Base-by-base conservation (phyloP, 768 basidiomycete genomes). In the Gloeopeniophorella convolvens region DNA sequence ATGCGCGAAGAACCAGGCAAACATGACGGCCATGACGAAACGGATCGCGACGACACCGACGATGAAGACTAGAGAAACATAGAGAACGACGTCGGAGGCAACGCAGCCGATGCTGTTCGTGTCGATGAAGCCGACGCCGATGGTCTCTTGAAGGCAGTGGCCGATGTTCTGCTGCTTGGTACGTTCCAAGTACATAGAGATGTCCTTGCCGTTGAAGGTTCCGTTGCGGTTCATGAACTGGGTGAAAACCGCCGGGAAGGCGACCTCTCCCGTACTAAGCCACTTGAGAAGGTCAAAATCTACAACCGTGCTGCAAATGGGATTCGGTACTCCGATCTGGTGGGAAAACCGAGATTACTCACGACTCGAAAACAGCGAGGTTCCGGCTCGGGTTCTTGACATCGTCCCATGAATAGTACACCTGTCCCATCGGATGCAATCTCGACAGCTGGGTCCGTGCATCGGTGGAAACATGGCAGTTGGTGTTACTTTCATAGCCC, bases 1-100 rank as follows among this genome's bases (percentile, higher is more conserved):
- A 84, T 89, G 92, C n/a, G 88, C 91, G 66, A 89, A 86, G 78
- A 97, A 98, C 96, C 96, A 99, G 21, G 88, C 78, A 68, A 98
- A 99, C 65, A 95, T 75, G 63, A 96, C 89, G 40, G 96, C 96
- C 92, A 98, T 95, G 59, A 78, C 72, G 70, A 98, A 99, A 30
- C 92, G 89, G 65, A 96, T 92, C 46, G 80, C 76, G 56, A 98
- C 95, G 54, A 98, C 95, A 53, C 95, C 95, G 56, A 95, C 85
- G 65, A 99, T 98, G 78, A 98, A 96, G 58, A 92, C 78, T 60
- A 98, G 83, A 40, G 95, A 97, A 49, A 95, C 75, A 66, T 92
- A 95, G 50, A 98, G 85, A 31, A 98, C 92, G 57, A 99, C 86
- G 50, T 84, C 75, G 6, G 95, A 96, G 6, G 95, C 94, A 51